A percentile compares a stretch with the other conserved stretches of the same genome.
Conservation (phyloP, 106 monocot genomes). For the Allium sativum region DNA sequence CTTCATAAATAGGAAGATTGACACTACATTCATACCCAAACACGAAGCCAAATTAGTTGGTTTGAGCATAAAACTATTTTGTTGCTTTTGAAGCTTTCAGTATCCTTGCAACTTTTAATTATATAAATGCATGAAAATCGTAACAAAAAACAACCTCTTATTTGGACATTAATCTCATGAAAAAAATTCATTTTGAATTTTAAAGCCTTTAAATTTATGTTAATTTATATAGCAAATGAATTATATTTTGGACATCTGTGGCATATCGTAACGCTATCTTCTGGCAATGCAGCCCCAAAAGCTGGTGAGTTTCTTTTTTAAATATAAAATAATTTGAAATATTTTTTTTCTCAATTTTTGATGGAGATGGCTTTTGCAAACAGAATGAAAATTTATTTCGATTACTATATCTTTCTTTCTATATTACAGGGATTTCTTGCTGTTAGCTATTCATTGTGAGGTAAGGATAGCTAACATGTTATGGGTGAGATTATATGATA, state of each 20-base stretch:
- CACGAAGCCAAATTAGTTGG: conserved; percentile 67
- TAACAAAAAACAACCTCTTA: background rate
- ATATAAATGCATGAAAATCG: background rate
- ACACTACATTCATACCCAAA: conserved; percentile 84
- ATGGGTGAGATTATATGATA: no score
- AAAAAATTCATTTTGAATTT: background rate
- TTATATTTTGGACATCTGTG: background rate
- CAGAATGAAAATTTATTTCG: no score
- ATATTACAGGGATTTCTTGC: no score
- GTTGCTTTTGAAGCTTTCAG: background rate
- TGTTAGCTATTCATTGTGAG: no score
- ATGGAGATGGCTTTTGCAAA: no score
- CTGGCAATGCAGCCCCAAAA: conserved; percentile 7
- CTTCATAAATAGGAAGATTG: conserved; percentile 67
- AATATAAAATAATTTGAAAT: no score
- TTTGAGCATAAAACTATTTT: conserved; percentile 23
- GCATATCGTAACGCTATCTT: background rate
- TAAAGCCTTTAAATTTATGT: background rate
- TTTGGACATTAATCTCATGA: background rate
- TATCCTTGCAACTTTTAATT: background rate
- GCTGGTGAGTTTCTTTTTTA: no score
- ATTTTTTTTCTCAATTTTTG: no score
- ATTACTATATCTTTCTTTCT: no score
- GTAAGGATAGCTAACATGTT: no score
- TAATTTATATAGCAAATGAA: background rate